Base-by-base conservation (phyloP, 2,329 filamentous ascomycete species). In the Ambrosiella beaveri region DNA sequence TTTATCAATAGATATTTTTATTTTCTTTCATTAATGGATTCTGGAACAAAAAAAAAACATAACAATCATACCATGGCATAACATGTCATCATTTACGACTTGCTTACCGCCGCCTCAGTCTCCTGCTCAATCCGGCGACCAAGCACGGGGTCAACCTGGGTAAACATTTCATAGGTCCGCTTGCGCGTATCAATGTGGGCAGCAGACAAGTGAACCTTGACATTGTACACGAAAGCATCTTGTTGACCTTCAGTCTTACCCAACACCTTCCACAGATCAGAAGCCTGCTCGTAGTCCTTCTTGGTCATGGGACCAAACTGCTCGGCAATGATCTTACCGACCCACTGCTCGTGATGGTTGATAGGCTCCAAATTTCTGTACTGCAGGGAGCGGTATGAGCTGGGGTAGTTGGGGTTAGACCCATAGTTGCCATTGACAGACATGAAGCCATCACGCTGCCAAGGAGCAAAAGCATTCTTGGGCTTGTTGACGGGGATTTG, bases 361-460 rank as follows among this genome's bases (percentile, higher is more conserved):
- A 67, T 70, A 8, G 70, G 67, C 63, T 70, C 70, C 59, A 71
- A 68, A 41, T 70, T 60, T 62, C 69, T 70, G 67, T 74, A 75
- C 7, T 70, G 70, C 56, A 77, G 59, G 7, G 66, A 64, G 17
- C 74, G 72, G 68, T 74, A 77, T 35, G 73, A 74, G 44, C 73
- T 75, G 17, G 73, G 71, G 64, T 82, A 84, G 68, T 78, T 79
- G 8, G 78, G 77, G 65, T 81, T 76, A 27, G 72, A 71, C 56
- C 79, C 79, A 63, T 81, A 80, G 70, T 82, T 82, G 58, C 72
- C 73, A 69, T 88, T 85, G 65, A 80, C 73, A 59, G 81, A 78
- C 83, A 88, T 88, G 60, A 68, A 66, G 13, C 86, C 86, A 65
- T 88, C 85, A 61, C 85, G 80, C 68, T 88, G 84, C 74, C 81